Evolutionary conservation across 768 basidiomycete genomes (phyloP).

Genomic region (Coprinellus aureogranulatus): DNA sequence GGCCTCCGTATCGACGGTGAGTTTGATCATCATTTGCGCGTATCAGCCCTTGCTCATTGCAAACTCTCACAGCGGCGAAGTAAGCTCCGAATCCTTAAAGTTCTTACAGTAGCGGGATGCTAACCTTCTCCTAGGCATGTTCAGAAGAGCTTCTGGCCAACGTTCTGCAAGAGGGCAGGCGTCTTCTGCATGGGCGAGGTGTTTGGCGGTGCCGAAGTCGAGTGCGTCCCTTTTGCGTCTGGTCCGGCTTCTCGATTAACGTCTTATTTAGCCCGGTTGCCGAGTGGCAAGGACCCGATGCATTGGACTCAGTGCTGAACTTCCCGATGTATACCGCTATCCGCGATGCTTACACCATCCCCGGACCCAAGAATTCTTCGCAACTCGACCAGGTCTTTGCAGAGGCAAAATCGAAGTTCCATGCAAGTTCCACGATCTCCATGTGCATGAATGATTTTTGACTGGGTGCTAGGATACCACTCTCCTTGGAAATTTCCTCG

Average conservation of each 20-base stretch:
- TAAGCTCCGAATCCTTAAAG: constrained; percentile 1
- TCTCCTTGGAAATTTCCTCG: constrained; percentile 72
- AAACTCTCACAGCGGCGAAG: constrained; percentile 43
- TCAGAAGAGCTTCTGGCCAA: constrained; percentile 71
- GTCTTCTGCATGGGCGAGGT: constrained; percentile 90
- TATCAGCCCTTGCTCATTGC: constrained; percentile 18
- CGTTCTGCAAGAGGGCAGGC: constrained; percentile 69
- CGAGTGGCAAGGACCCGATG: constrained; percentile 57
- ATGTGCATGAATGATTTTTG: constrained; percentile 6
- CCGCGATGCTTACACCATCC: constrained; percentile 64
- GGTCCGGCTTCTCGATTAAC: constrained; percentile 1
- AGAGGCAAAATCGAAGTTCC: constrained; percentile 53
- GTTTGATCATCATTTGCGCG: constrained; percentile 7
- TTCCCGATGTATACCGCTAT: constrained; percentile 69
- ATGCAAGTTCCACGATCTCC: constrained; percentile 24
- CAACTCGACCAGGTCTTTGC: constrained; percentile 50
- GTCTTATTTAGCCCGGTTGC: constrained; percentile 45
- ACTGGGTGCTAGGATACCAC: constrained; percentile 32
- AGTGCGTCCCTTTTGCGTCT: constrained; percentile 34
- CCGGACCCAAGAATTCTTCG: constrained; percentile 64
- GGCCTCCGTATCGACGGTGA: constrained; percentile 81
- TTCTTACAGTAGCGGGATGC: background rate
- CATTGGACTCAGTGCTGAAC: constrained; percentile 68
- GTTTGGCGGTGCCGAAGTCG: constrained; percentile 49
- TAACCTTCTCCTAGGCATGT: constrained; percentile 57